Conservation (phyloP, 73 alveolate species). For the Paramecium octaurelia region DNA sequence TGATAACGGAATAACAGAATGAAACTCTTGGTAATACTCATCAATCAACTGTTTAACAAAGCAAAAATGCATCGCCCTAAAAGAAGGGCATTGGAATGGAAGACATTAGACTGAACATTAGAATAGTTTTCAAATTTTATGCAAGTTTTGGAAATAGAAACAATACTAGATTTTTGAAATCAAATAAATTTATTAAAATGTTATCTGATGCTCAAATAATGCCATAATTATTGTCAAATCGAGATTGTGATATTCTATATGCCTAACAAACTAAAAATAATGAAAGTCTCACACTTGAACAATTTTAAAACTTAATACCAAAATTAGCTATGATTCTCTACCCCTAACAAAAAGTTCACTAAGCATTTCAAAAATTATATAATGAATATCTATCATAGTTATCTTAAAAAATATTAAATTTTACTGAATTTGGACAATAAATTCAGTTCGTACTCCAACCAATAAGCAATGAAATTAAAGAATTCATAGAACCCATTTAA, state of each 20-base stretch:
- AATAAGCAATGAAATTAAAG: background rate
- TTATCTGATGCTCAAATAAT: background rate
- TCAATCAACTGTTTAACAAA: slow-evolving; percentile 1
- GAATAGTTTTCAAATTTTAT: slow-evolving; percentile 35
- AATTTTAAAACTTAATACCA: slow-evolving; percentile 12
- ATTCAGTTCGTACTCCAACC: background rate
- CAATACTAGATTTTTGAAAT: slow-evolving; percentile 24
- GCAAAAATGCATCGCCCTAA: background rate
- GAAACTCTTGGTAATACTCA: slow-evolving; percentile 39
- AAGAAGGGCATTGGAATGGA: background rate
- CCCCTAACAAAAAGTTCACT: background rate
- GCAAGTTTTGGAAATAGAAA: slow-evolving; percentile 38
- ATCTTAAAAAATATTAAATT: background rate
- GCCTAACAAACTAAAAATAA: slow-evolving; percentile 6
- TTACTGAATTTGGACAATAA: slow-evolving; percentile 21
- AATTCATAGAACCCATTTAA: background rate
- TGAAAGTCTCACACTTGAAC: slow-evolving; percentile 18
- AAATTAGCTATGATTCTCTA: slow-evolving; percentile 5
- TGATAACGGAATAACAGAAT: background rate
- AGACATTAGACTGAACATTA: background rate
- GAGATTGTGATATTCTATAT: slow-evolving; percentile 29
- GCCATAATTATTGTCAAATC: background rate
- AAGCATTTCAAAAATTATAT: slow-evolving; percentile 15
- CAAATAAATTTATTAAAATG: slow-evolving; percentile 11
- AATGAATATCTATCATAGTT: background rate